Base-by-base conservation (phyloP, 177 flowering plant genomes). In the Vitis hybrid region DNA sequence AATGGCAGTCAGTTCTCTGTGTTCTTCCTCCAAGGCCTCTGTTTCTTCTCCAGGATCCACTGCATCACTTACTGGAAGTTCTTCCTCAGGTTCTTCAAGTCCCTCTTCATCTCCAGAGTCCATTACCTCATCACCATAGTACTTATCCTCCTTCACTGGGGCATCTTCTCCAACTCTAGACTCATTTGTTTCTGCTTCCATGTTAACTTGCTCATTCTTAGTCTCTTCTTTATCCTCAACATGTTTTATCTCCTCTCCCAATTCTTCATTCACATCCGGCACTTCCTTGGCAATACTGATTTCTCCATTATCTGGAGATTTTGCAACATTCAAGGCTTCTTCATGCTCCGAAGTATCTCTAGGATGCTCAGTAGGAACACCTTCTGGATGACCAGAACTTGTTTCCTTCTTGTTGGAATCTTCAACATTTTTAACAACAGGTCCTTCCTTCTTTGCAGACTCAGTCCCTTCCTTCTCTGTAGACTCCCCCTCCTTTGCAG, bases 1-100 rank as follows among this genome's bases (percentile, higher is more conserved):
- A 72, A 73, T 65, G 60, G 84, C 89, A 2, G 83, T 71, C 52
- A 85, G 66, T 74, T 88, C 84, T 68, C 60, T 80, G n/a, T 71
- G 71, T 60, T 89, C 91, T 24, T 77, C 88, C 65, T 84, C 90
- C 71, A 80, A 73, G 24, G 62, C 64, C 49, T 78, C 82, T 32
- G 75, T 74, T 68, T 81, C 85, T 68, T 81, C 88, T 15, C 56
- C 79, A 54, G 76, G 73, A 48, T 78, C 90, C 14, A 74, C 77
- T 8, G 15, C 72, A 59, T 83, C 84, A 58, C 80, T 88, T 50
- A 75, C 88, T 1, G 51, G 73, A 63, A 72, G 59, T 56, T 85
- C 94, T 52, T 81, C 85, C 60, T 76, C 81, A 46, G 76, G 77
- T 70, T 79, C 85, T 49, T 77, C 82, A 63, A 72, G 72, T 46